Evolutionary conservation across 257 asterid species (phyloP), one percentile per base, ranked within the genome.

Genomic region (Primulina huaijiensis): DNA sequence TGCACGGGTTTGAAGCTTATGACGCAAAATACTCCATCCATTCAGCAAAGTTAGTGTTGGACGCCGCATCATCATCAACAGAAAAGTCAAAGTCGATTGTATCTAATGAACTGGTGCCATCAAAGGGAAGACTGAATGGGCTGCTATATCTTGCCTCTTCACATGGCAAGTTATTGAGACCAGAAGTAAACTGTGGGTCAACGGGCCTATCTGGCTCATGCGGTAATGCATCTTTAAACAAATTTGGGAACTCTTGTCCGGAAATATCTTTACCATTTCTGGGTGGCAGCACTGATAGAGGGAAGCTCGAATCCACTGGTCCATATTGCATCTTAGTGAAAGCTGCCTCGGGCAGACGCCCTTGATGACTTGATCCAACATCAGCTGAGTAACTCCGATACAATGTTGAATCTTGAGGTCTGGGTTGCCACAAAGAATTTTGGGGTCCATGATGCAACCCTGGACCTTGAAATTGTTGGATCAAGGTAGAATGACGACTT

Each of bases 361-460:
- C 69, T 7, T 58, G 63, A 53, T n/a, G 72, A 35, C 59, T 11
- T 10, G 67, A 67, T n/a, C 62, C 81, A 69, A 70, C 69, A 27
- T 57, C 79, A 60, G 65, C 14, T 8, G 81, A 67, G 33, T 69
- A 68, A 71, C 56, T 33, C 25, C 3, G 31, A 25, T 25, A 27
- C 17, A 57, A 20, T 16, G 29, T 35, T 8, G 55, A 58, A 34
- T 6, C 78, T 69, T 74, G 85, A 31, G 74, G 77, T 70, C 75
- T 77, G 31, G 71, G 72, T 25, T 80, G 87, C 83, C 81, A 63
- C 1, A 27, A 63, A 52, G 83, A 71, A 77, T 52, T 72, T 65
- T 66, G 78, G 64, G 75, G 52, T 53, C 72, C 79, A 37, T 63
- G 33, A 20, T 31, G 76, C 29, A 74, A 53, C 27, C 53, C 78